Conservation (phyloP, 2,329 filamentous ascomycete species). For the Alternaria ethzedia region DNA sequence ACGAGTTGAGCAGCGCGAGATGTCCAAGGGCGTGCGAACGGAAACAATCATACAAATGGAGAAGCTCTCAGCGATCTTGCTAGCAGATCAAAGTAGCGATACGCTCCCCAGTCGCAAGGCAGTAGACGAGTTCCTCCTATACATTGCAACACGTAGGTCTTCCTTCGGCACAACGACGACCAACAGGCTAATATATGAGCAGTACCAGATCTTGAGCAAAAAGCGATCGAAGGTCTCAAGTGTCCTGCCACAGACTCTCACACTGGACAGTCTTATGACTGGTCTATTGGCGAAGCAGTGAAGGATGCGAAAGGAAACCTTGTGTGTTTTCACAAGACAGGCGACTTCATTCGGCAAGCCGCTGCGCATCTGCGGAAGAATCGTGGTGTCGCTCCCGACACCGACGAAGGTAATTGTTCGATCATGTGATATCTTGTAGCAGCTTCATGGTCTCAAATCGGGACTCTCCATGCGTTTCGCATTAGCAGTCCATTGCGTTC, state of each 20-base stretch:
- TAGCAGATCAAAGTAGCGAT: conserved; percentile 38
- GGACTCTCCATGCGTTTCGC: not conserved
- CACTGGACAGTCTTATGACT: conserved; percentile 42
- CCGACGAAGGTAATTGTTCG: not conserved
- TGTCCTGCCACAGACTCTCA: conserved; percentile 43
- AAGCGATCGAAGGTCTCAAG: conserved; percentile 37
- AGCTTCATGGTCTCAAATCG: not conserved
- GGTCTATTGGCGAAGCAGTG: conserved; percentile 40
- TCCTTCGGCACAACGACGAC: not conserved
- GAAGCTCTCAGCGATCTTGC: conserved; percentile 30
- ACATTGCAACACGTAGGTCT: conserved; percentile 40
- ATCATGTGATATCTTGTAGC: not conserved
- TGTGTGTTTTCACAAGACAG: conserved; percentile 46
- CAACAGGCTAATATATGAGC: not conserved
- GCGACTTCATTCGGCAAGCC: conserved; percentile 46
- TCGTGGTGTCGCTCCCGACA: conserved; percentile 25
- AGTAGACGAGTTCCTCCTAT: conserved; percentile 43
- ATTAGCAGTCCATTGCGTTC: not conserved
- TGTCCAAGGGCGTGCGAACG: conserved; percentile 41
- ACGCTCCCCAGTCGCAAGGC: conserved; percentile 37
- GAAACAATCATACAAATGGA: conserved; percentile 41
- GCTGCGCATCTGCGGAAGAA: conserved; percentile 36
- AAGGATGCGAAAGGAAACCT: conserved; percentile 43
- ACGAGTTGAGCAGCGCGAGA: conserved; percentile 38
- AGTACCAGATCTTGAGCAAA: conserved; percentile 38